phyloP scores from a whole-genome alignment of 179 eudicot genomes.

The Silene vulgaris region DNA sequence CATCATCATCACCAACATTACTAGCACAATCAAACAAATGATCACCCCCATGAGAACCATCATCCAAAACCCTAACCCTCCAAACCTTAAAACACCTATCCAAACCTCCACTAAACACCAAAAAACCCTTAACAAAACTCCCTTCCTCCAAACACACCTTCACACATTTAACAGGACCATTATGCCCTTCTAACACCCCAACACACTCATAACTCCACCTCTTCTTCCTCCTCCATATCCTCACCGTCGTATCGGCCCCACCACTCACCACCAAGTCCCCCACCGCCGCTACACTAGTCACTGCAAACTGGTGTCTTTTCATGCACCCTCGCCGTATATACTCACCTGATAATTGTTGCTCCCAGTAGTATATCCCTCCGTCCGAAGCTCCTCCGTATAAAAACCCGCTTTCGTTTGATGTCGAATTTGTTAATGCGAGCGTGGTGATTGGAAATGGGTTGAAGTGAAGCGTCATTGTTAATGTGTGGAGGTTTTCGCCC shows the following conservation, averaged over 20 bases:
- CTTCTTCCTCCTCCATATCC: conserved; percentile 52
- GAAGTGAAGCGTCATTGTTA: conserved; percentile 46
- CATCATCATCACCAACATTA: neutral
- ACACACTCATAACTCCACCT: conserved; percentile 45
- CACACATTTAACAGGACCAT: conserved; percentile 54
- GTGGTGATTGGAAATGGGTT: conserved; percentile 53
- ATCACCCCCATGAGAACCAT: neutral
- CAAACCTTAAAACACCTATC: conserved; percentile 40
- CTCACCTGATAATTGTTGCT: neutral
- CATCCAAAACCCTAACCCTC: conserved; percentile 13
- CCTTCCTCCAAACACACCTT: conserved; percentile 41
- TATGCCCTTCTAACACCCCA: conserved; percentile 53
- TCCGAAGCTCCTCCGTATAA: conserved; percentile 44
- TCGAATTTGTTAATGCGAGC: conserved; percentile 35
- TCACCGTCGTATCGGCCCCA: conserved; percentile 51
- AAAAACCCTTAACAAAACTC: conserved; percentile 22
- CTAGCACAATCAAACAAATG: neutral
- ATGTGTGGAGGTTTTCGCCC: conserved; percentile 42
- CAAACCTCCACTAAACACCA: conserved; percentile 49
- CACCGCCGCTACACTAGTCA: conserved; percentile 37
- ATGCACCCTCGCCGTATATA: conserved; percentile 45
- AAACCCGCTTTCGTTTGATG: conserved; percentile 17
- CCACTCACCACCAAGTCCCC: conserved; percentile 48
- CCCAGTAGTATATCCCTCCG: conserved; percentile 17
- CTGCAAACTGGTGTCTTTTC: conserved; percentile 48